Percentiles rank a stretch among this genome's conserved stretches.
Evolutionary conservation across 768 basidiomycete species (phyloP).

Genomic region (Cubamyces sp.): DNA sequence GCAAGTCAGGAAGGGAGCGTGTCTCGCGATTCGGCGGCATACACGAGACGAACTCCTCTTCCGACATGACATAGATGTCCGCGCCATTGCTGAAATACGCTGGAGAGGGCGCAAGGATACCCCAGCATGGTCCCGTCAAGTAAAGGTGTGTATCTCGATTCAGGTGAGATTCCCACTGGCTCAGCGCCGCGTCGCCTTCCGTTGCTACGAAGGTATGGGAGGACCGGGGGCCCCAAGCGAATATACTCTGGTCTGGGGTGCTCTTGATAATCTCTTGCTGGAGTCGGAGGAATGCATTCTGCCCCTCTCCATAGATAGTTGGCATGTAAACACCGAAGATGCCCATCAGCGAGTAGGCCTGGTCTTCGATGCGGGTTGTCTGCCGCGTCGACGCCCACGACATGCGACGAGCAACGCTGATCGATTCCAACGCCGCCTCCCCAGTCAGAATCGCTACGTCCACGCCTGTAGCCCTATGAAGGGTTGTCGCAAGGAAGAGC

Average conservation of each 20-base stretch:
- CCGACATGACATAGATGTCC: too few relatives aligned
- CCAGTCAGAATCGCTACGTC: not conserved
- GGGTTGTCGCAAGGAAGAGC: not conserved
- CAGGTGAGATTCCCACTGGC: too few relatives aligned
- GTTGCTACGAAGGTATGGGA: too few relatives aligned
- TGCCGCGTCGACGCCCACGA: constrained; percentile 10
- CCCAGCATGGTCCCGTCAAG: not conserved
- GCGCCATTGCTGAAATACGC: not conserved
- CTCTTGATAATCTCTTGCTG: constrained; percentile 9
- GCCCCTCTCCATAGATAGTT: constrained; percentile 11
- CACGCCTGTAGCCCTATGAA: not conserved
- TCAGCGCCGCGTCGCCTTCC: too few relatives aligned
- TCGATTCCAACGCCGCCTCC: not conserved
- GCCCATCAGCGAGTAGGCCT: constrained; percentile 16
- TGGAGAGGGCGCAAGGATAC: not conserved
- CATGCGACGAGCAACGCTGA: constrained; percentile 7
- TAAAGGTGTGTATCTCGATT: too few relatives aligned
- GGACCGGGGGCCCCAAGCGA: not conserved
- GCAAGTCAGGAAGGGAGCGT: not conserved
- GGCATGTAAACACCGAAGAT: constrained; percentile 10
- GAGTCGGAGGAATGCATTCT: constrained; percentile 8
- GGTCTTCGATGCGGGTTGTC: constrained; percentile 5
- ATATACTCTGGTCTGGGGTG: constrained; percentile 8
- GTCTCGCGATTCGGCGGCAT: too few relatives aligned
- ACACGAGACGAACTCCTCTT: too few relatives aligned